Evolutionary conservation across 129 eudicot species (phyloP).

Genomic region (Scalesia atractyloides): DNA sequence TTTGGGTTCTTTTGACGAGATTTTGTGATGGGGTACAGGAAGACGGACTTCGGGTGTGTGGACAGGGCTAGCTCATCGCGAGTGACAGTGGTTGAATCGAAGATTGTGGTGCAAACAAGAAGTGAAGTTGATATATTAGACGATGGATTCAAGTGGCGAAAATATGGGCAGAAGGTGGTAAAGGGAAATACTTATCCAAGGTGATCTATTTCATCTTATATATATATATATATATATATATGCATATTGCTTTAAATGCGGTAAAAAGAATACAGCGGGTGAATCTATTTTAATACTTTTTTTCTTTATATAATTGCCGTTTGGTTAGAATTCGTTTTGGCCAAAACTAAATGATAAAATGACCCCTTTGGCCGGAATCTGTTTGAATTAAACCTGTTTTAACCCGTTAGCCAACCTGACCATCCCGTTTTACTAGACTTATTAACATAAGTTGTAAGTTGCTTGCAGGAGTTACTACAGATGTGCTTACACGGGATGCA

Average conservation of each 20-base stretch:
- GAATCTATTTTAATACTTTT: no score
- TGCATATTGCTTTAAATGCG: no score
- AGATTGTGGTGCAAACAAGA: slow-evolving; percentile 77
- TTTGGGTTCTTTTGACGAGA: neutral
- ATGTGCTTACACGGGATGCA: slow-evolving; percentile 81
- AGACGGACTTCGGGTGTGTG: slow-evolving; percentile 39
- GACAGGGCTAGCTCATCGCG: slow-evolving; percentile 38
- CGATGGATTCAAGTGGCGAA: slow-evolving; percentile 95
- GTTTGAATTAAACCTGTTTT: no score
- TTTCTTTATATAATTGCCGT: no score
- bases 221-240: no score
- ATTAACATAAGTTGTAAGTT: neutral
- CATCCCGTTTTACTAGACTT: no score
- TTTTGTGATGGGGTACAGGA: slow-evolving; percentile 47
- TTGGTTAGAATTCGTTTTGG: no score
- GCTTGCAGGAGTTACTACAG: slow-evolving; percentile 83
- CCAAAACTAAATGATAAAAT: no score
- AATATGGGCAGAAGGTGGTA: slow-evolving; percentile 95
- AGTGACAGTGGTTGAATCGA: slow-evolving; percentile 57
- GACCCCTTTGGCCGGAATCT: no score
- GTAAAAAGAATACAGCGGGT: neutral
- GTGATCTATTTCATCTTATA: slow-evolving; percentile 35
- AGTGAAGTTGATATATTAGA: slow-evolving; percentile 92
- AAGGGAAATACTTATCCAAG: slow-evolving; percentile 93
- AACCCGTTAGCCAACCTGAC: no score